Conservation (phyloP, 2,329 filamentous ascomycete genomes). For the Scolecobasidium constrictum region DNA sequence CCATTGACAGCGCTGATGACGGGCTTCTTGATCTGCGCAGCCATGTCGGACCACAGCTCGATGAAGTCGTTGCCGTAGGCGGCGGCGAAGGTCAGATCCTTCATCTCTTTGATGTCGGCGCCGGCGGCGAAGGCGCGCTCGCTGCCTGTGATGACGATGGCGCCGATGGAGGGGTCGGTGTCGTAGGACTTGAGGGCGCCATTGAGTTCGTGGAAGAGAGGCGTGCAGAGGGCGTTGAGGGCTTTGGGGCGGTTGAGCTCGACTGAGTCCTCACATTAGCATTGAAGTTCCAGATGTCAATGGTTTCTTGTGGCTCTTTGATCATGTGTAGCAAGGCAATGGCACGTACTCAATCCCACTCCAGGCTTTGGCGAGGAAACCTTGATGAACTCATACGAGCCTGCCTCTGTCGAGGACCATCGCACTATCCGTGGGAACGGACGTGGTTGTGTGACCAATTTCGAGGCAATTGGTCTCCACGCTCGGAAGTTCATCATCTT, state of each 20-base stretch:
- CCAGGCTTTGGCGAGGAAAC: constrained; percentile 77
- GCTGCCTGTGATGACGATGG: constrained; percentile 79
- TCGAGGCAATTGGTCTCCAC: constrained; percentile 50
- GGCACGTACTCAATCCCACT: constrained; percentile 65
- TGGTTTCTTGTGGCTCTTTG: neutral
- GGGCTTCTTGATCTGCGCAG: constrained; percentile 79
- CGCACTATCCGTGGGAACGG: constrained; percentile 46
- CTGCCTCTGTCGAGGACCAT: constrained; percentile 31
- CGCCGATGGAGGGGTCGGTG: constrained; percentile 55
- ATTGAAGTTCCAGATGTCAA: neutral
- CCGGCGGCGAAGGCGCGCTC: constrained; percentile 88
- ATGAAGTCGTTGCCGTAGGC: constrained; percentile 91
- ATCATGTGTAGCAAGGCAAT: neutral
- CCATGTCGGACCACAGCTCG: constrained; percentile 82
- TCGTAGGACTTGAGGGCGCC: constrained; percentile 63
- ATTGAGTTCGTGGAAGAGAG: constrained; percentile 85
- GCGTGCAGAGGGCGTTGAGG: constrained; percentile 84
- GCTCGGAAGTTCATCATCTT: constrained; percentile 32
- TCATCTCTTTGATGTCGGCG: constrained; percentile 99
- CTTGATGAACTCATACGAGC: constrained; percentile 68
- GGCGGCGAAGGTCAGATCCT: constrained; percentile 73
- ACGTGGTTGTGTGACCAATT: constrained; percentile 37
- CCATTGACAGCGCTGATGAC: constrained; percentile 91
- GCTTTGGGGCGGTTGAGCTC: constrained; percentile 91
- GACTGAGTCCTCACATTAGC: constrained; percentile 43